phyloP scores from a whole-genome alignment of 2,329 filamentous ascomycete species.

The Ophiostoma populinum region DNA sequence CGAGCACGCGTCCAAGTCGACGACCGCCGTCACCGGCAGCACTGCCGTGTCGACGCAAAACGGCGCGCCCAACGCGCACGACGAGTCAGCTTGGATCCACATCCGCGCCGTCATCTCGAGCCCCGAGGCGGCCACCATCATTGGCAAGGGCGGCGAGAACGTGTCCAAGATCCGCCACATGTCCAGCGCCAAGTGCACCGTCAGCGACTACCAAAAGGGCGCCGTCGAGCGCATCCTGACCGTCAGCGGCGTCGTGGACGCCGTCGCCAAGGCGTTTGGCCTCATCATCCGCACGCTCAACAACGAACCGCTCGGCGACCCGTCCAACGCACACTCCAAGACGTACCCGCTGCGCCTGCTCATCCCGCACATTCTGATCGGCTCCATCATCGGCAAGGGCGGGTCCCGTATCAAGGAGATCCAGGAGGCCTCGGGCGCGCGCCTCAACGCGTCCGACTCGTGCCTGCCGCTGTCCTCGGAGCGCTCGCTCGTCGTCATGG shows the following conservation, averaged over 20 bases:
- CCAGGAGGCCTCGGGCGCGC: conserved; percentile 89
- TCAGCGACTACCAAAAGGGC: conserved; percentile 94
- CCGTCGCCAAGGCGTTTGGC: conserved; percentile 94
- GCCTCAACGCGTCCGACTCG: conserved; percentile 89
- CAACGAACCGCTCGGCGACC: conserved; percentile 77
- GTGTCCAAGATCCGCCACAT: conserved; percentile 90
- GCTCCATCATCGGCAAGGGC: conserved; percentile 95
- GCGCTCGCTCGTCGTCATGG: conserved; percentile 92
- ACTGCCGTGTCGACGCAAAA: conserved; percentile 23
- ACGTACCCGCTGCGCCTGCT: conserved; percentile 91
- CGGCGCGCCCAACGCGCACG: conserved; percentile 44
- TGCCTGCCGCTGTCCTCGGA: conserved; percentile 90
- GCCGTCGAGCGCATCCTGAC: conserved; percentile 96
- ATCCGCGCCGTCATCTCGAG: conserved; percentile 94
- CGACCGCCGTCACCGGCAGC: conserved; percentile 22
- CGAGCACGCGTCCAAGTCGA: conserved; percentile 37
- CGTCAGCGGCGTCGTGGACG: conserved; percentile 90
- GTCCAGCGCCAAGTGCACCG: conserved; percentile 94
- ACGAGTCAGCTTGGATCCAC: conserved; percentile 94
- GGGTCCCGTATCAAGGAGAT: conserved; percentile 95
- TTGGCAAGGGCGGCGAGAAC: conserved; percentile 97
- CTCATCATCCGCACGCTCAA: conserved; percentile 96
- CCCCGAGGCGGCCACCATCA: conserved; percentile 91
- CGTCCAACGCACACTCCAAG: conserved; percentile 88
- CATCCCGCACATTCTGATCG: conserved; percentile 92